Evolutionary conservation across 768 basidiomycete species (phyloP).

Genomic region (Agrocybe chaxingu): DNA sequence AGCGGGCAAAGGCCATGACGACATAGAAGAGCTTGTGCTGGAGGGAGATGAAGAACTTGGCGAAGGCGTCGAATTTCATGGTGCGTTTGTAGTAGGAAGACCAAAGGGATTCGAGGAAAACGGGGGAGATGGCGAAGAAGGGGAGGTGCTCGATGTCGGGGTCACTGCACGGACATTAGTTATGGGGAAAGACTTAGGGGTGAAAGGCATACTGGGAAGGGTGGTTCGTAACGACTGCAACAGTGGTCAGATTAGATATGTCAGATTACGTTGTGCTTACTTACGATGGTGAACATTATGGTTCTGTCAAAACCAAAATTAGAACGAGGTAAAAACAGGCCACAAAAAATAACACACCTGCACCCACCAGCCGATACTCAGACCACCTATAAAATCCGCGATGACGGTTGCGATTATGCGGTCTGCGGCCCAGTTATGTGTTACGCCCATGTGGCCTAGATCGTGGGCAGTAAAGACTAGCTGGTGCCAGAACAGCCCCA

Average conservation of each 20-base stretch:
- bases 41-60: conserved; percentile 60
- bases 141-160: conserved; percentile 88
- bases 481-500: conserved; percentile 95
- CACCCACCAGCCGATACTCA: conserved; percentile 98
- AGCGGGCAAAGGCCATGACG: conserved; percentile 85
- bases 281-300: conserved; percentile 95
- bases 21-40: conserved; percentile 95
- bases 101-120: conserved; percentile 83
- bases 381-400: conserved; percentile 85
- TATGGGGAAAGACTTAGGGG: conserved; percentile 8
- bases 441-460: conserved; percentile 92
- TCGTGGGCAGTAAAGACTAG: conserved; percentile 92
- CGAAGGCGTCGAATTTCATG: conserved; percentile 73
- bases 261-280: conserved; percentile 28
- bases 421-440: conserved; percentile 81
- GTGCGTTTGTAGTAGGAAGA: conserved; percentile 93
- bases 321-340: conserved; percentile 2
- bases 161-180: conserved; percentile 44
- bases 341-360: conserved; percentile 58
- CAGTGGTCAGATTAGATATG: neutral
- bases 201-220: conserved; percentile 74
- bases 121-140: conserved; percentile 90
- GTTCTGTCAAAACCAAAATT: conserved; percentile 43
- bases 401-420: conserved; percentile 75
- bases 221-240: conserved; percentile 91